Base-by-base conservation (phyloP, 1,284 basidiomycete genomes). In the Cryptococcus sp. region DNA sequence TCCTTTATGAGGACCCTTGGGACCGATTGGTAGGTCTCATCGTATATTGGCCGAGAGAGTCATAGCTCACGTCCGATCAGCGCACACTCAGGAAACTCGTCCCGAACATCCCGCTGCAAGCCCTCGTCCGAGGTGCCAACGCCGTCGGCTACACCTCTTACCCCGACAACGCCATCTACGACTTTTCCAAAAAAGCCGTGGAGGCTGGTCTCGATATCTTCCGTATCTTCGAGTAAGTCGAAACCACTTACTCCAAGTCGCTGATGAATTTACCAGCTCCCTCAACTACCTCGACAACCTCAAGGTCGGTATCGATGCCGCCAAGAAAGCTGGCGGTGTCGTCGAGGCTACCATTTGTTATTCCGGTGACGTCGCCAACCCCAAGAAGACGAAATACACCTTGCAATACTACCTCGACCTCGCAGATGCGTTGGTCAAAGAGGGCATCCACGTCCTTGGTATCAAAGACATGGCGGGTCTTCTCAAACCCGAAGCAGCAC, bases 391-490 rank as follows among this genome's bases (percentile, higher is more conserved):
- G 69, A 99, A 99, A 82, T 99, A 99, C 82, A 98, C 95, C 25
- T 84, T 99, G 54, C 82, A 97, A 76, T 99, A 99, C 83, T 99
- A 99, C 82, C 85, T 99, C 68, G 88, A 96, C 82, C 93, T 99
- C 76, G 87, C 96, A 63, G 88, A 94, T 69, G 84, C 97, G 81
- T 88, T 99, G 55, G 93, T 99, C 63, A 83, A 86, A 56, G 93
- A 96, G 77, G 96, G 96, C 50, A 93, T 99, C 71, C 96, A 99
- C 80, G 88, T 99, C 55, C 85, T 99, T 61, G 91, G 93, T 78
- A 91, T 99, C 81, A 99, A 99, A 83, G 96, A 99, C 77, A 99
- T 99, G 96, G 96, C 96, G 63, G 96, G 96, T 78, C 81, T 99
- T 52, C 83, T 99, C 70, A 99, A 98, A 80, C 96, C 96, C 40